phyloP scores from a whole-genome alignment of 2,329 filamentous ascomycete species.

The Fusarium continuum region DNA sequence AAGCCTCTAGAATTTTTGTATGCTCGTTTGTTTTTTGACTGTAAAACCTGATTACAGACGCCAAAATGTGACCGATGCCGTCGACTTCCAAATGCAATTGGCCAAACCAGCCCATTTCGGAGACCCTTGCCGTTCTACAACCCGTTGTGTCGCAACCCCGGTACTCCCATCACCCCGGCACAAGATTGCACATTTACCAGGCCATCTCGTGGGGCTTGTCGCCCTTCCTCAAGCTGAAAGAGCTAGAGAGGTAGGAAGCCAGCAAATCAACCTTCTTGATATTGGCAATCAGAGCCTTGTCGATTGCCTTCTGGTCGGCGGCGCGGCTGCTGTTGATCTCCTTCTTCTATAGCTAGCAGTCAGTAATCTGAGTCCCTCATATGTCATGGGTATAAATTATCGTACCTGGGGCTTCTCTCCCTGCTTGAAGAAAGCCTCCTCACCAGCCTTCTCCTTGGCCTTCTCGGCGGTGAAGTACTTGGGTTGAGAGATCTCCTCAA shows the following conservation, averaged over 20 bases:
- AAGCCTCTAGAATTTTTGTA: conserved; percentile 50
- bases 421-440: conserved; percentile 99
- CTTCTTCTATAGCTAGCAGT: conserved; percentile 81
- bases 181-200: conserved; percentile 74
- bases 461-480: conserved; percentile 99
- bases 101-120: conserved; percentile 66
- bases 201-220: conserved; percentile 99
- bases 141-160: conserved; percentile 49
- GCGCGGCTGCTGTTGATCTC: conserved; percentile 89
- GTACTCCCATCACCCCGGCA: conserved; percentile 43
- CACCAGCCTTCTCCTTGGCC: conserved; percentile 90
- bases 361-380: conserved; percentile 30
- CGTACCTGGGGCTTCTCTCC: conserved; percentile 96
- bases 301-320: conserved; percentile 97
- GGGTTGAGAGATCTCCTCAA: conserved; percentile 75
- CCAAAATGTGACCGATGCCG: conserved; percentile 72
- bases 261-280: conserved; percentile 99
- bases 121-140: conserved; percentile 58
- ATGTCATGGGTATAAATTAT: background rate
- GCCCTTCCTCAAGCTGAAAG: conserved; percentile 98
- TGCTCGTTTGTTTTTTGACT: conserved; percentile 62
- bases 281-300: conserved; percentile 92
- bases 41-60: conserved; percentile 73
- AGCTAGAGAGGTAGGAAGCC: conserved; percentile 90
- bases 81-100: conserved; percentile 73